Base-by-base conservation (phyloP, 805 yeast species). In the Candida xiaguanensis region DNA sequence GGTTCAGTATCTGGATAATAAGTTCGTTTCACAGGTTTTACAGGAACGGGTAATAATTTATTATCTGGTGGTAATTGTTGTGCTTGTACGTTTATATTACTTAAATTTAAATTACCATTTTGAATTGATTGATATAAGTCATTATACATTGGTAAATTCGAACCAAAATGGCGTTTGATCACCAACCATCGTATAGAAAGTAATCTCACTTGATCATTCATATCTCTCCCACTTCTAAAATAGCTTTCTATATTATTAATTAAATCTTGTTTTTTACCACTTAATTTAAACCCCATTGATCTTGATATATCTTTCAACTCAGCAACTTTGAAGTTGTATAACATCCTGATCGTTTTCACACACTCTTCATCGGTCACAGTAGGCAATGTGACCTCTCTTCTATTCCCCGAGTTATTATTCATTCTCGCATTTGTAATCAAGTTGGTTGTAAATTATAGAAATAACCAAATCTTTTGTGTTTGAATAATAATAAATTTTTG, bases 261-360 rank as follows among this genome's bases (percentile, higher is more conserved):
- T 11, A 85, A 58, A 24, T 76, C 82, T 15, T 72, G 70, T 57
- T 86, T 87, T 27, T 78, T 63, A 1, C 93, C 95, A 5, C 70
- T 51, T 8, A 64, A 49, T 2, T 77, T 58, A 14, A 82, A 56
- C 2, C 74, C 72, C 13, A 80, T 51, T 1, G 78, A 51, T 31
- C 75, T 65, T 25, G 81, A 73, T 1, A 82, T 51, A 14, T 62
- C 69, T 55, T 80, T 80, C 40, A 82, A 63, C 39, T 74, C 76
- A 0, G 71, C 58, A 2, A 80, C 77, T 47, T 72, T 74, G 46
- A 77, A 44, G 9, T 36, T 27, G 9, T 36, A 17, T 12, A 50
- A 25, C 19, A 44, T 40, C 9, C 22, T 17, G 31, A 47, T 30
- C 12, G 54, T 50, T 26, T 48, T 51, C 16, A 36, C 37, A 27